Evolutionary conservation across 1,139 yeast species (phyloP).

Genomic region (Saccharomyces hybrid): DNA sequence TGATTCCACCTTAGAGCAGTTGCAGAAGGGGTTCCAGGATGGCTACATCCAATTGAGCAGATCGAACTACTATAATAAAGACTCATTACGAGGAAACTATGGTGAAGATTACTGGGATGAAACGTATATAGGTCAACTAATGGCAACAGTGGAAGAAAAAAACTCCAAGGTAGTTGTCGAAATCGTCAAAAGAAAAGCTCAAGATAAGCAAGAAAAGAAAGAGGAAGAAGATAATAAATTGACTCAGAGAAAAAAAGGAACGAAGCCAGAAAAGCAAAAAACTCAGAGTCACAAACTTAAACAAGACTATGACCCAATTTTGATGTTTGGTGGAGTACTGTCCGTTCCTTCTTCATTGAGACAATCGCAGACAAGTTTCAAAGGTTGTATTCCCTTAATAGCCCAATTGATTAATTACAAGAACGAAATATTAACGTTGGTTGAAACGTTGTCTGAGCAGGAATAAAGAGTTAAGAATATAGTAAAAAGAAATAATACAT

Average conservation of each 20-base stretch:
- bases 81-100: slow-evolving; percentile 25
- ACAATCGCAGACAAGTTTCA: slow-evolving; percentile 24
- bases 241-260: slow-evolving; percentile 3
- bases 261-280: slow-evolving; percentile 1
- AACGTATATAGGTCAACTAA: slow-evolving; percentile 20
- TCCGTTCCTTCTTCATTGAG: slow-evolving; percentile 24
- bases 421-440: slow-evolving; percentile 7
- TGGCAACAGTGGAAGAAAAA: slow-evolving; percentile 9
- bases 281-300: not conserved
- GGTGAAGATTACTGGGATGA: slow-evolving; percentile 31
- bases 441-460: slow-evolving; percentile 2
- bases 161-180: not conserved
- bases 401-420: slow-evolving; percentile 21
- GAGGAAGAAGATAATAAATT: not conserved
- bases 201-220: not conserved
- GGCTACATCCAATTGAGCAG: slow-evolving; percentile 26
- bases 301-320: slow-evolving; percentile 20
- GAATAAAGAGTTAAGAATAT: slow-evolving; percentile 2
- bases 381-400: slow-evolving; percentile 18
- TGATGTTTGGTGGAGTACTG: slow-evolving; percentile 29
- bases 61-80: slow-evolving; percentile 30
- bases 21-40: slow-evolving; percentile 19
- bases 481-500: slow-evolving; percentile 2
- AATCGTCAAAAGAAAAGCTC: slow-evolving; percentile 4
- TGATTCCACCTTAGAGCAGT: slow-evolving; percentile 25